These are phyloP conservation scores for Heracleum sosnowskyi DNA, from an alignment of 129 eudicot genomes.

Conservation along the genomic window DNA sequence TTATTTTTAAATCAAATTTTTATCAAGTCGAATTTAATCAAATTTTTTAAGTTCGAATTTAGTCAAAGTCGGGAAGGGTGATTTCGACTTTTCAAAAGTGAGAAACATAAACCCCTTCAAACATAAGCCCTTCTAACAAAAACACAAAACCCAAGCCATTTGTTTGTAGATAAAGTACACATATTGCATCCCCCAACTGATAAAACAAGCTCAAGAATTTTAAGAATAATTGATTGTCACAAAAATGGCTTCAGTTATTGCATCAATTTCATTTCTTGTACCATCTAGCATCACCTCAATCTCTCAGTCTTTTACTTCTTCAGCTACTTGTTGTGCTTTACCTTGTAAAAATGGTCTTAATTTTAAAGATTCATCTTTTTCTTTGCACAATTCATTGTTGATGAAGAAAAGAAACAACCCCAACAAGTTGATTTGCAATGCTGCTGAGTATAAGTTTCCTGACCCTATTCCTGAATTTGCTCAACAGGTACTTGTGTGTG, in stretches of 20 bases:
- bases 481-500: constrained; percentile 42
- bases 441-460: constrained; percentile 88
- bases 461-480: constrained; percentile 98
- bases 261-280: neutral
- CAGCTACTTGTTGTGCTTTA: neutral
- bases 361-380: neutral
- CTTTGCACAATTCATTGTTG: constrained; percentile 21
- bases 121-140: neutral
- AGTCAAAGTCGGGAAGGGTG: too few relatives aligned
- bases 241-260: neutral
- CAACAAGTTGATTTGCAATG: constrained; percentile 49
- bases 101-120: neutral
- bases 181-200: neutral
- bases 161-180: neutral
- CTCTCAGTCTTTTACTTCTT: neutral
- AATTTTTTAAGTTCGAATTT: too few relatives aligned
- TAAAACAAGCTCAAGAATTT: neutral
- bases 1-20: too few relatives aligned
- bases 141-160: too few relatives aligned
- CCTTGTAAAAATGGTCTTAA: neutral
- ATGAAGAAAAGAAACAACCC: constrained; percentile 25
- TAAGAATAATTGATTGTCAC: neutral
- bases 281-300: neutral
- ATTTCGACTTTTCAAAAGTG: neutral
- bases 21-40: too few relatives aligned